Base-by-base conservation (phyloP, 108 stramenopile genomes). In the Nitzschia palea region DNA sequence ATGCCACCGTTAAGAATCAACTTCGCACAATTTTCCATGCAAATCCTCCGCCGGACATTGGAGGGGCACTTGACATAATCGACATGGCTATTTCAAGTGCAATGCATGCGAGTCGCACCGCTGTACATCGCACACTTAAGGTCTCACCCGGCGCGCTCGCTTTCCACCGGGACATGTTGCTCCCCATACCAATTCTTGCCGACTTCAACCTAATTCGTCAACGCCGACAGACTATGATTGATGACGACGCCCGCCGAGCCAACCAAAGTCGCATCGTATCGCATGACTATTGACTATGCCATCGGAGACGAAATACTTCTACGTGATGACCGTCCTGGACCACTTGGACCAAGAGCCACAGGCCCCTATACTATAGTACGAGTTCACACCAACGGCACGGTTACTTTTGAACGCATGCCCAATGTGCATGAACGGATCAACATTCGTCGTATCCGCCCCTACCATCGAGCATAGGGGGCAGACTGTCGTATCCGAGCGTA, bases 121-220 rank as follows among this genome's bases (percentile, higher is more conserved):
- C 40, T 17, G 36, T 73, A 3, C 56, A 76, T 29, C 26, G 35
- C 5, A 37, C 58, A 8, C 27, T 79, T 14, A 31, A 47, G 6
- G 37, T 44, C 10, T 58, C 76, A 36, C 76, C 83, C 25, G 79
- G 76, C 22, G 75, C 79, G 6, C 32, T 80, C 17, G 76, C 55
- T 0, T 83, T 77, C 43, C 37, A 55, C 15, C 70, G 74, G 3
- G 77, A 82, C 53, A 78, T 82, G 81, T 22, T 83, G 12, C 29
- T 79, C 0, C 48, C 71, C 23, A 58, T 80, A 52, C 83, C 83
- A 6, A 55, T 31, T 12, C 4, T 31, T 15, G 4, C 28, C 37
- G 10, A 40, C 10, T 40, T 10, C 12, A 40, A 40, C 37, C 37
- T 10, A 40, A 10, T 40, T 12, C 37, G 37, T 12, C 10, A 6